Percentiles rank a stretch among this genome's conserved stretches.
phyloP scores from a whole-genome alignment of 2,329 filamentous ascomycete species.

The Chalaropsis thielavioides region DNA sequence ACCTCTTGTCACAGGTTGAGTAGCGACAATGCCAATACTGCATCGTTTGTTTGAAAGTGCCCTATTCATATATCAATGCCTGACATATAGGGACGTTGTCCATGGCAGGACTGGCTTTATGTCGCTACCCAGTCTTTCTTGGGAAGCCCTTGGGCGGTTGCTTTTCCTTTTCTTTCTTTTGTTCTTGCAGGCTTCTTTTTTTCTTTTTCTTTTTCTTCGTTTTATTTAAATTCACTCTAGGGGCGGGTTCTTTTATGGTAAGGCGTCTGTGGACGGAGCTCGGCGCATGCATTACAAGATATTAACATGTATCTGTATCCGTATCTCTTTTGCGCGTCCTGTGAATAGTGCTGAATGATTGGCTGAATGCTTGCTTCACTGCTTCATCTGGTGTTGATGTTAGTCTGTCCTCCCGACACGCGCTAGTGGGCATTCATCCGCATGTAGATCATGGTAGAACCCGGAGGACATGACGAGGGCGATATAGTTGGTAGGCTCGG shows the following conservation, averaged over 20 bases:
- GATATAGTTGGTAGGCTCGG: too few relatives aligned
- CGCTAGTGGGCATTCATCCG: too few relatives aligned
- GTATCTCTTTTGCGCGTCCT: neutral
- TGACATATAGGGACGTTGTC: neutral
- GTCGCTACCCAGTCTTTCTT: neutral
- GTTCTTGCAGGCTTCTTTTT: neutral
- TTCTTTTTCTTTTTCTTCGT: neutral
- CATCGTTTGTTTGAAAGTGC: neutral
- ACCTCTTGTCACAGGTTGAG: slow-evolving; percentile 25
- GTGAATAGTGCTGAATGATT: neutral
- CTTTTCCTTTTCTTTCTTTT: neutral
- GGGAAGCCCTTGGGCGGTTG: neutral
- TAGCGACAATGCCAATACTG: slow-evolving; percentile 14
- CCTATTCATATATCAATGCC: neutral
- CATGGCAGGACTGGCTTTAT: neutral
- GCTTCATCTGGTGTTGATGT: too few relatives aligned
- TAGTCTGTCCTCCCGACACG: too few relatives aligned
- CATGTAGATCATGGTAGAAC: too few relatives aligned
- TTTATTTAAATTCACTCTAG: neutral
- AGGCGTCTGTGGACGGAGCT: neutral
- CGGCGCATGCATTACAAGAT: neutral
- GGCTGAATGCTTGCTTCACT: too few relatives aligned
- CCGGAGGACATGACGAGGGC: too few relatives aligned
- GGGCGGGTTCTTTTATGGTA: neutral
- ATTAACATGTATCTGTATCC: neutral